Conservation (phyloP, 2,329 filamentous ascomycete species). For the Penicillium concentricum region DNA sequence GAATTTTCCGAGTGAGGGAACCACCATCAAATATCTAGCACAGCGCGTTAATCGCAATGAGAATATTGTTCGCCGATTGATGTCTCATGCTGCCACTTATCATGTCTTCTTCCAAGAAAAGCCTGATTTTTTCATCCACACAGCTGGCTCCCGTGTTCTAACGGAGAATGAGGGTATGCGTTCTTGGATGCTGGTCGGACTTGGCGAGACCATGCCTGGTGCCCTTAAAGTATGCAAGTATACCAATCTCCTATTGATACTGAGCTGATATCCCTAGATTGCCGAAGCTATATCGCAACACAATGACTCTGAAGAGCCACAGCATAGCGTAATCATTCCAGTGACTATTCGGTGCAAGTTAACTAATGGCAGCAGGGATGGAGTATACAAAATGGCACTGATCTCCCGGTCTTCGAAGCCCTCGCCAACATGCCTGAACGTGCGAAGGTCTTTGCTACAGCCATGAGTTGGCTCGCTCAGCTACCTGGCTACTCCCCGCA, state of each 20-base stretch:
- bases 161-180: conserved; percentile 15
- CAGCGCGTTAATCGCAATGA: conserved; percentile 1
- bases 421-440: conserved; percentile 9
- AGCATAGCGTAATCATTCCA: conserved; percentile 2
- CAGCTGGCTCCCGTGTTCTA: conserved; percentile 10
- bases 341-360: neutral
- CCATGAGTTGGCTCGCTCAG: conserved; percentile 6
- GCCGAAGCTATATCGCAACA: conserved; percentile 1
- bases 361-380: conserved; percentile 5
- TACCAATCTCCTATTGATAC: neutral
- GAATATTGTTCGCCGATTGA: conserved; percentile 8
- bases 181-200: conserved; percentile 10
- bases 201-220: conserved; percentile 9
- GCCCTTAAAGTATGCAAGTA: conserved; percentile 4
- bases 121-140: conserved; percentile 13
- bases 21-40: conserved; percentile 9
- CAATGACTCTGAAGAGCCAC: conserved; percentile 4
- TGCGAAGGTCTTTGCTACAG: conserved; percentile 1
- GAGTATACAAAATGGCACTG: conserved; percentile 7
- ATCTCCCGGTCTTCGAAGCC: conserved; percentile 6
- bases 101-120: conserved; percentile 11
- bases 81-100: conserved; percentile 11
- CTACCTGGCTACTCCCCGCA: conserved; percentile 5
- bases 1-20: conserved; percentile 10
- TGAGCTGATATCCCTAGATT: conserved; percentile 1